Conservation (phyloP, 805 yeast species). For the Pichia rugopelliculosa region DNA sequence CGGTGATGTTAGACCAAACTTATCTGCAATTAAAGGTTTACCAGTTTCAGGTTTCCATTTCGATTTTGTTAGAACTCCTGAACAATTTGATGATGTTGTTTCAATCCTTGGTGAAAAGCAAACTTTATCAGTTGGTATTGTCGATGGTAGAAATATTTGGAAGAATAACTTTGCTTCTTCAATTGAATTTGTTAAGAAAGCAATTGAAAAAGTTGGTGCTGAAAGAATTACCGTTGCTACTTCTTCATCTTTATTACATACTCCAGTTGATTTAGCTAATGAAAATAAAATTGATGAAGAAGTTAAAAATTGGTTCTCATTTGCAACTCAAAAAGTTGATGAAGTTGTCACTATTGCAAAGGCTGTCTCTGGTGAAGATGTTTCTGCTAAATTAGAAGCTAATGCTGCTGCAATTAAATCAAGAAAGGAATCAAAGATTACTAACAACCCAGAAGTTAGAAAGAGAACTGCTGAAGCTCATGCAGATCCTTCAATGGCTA, state of each 20-base stretch:
- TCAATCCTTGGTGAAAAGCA: slow-evolving; percentile 61
- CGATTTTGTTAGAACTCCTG: slow-evolving; percentile 94
- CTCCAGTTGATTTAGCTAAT: slow-evolving; percentile 92
- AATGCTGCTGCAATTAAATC: slow-evolving; percentile 82
- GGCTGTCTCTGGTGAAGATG: slow-evolving; percentile 81
- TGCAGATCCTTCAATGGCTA: slow-evolving; percentile 57
- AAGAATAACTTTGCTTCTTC: slow-evolving; percentile 92
- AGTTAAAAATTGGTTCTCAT: slow-evolving; percentile 96
- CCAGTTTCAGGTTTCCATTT: slow-evolving; percentile 95
- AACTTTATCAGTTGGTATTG: slow-evolving; percentile 90
- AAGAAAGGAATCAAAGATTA: slow-evolving; percentile 79
- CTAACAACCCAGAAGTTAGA: slow-evolving; percentile 87
- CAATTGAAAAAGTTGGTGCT: slow-evolving; percentile 76
- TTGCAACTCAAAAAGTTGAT: slow-evolving; percentile 90
- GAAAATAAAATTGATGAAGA: slow-evolving; percentile 87
- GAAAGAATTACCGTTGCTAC: slow-evolving; percentile 89
- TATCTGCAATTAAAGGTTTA: slow-evolving; percentile 77
- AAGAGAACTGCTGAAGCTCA: slow-evolving; percentile 68
- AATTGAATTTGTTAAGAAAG: slow-evolving; percentile 70
- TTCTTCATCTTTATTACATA: slow-evolving; percentile 94
- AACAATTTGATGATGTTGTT: slow-evolving; percentile 82
- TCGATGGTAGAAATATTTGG: slow-evolving; percentile 99
- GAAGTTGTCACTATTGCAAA: slow-evolving; percentile 91
- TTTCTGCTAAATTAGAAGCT: slow-evolving; percentile 67
- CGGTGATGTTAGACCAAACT: slow-evolving; percentile 98